These are phyloP conservation scores for Dryadomyces quercus-mongolicae DNA, from an alignment of 2,329 filamentous ascomycete genomes.

Conservation along the genomic window DNA sequence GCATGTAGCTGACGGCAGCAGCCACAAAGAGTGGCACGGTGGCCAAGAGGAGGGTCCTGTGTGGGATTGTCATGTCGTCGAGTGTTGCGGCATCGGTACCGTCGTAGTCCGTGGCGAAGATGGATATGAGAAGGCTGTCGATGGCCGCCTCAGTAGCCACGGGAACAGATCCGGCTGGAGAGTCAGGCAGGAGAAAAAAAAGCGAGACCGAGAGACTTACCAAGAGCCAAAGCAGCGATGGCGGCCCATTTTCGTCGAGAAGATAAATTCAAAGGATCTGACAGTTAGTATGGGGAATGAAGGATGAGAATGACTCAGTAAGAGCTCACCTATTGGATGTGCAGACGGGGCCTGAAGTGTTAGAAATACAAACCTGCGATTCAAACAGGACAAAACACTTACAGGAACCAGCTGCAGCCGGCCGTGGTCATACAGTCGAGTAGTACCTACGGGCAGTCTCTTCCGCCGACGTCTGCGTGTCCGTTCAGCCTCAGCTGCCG, in stretches of 20 bases:
- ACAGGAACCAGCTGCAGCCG: constrained; percentile 9
- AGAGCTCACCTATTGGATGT: constrained; percentile 9
- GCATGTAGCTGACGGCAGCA: constrained; percentile 22
- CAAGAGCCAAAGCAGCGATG: constrained; percentile 17
- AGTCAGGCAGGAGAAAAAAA: background rate
- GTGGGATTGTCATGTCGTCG: constrained; percentile 17
- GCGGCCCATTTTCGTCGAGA: constrained; percentile 20
- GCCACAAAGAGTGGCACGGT: constrained; percentile 23
- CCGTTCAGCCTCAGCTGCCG: background rate
- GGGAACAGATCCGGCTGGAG: constrained; percentile 15
- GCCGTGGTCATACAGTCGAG: constrained; percentile 7
- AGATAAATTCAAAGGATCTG: constrained; percentile 20
- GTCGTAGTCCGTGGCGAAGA: constrained; percentile 23
- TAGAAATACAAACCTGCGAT: background rate
- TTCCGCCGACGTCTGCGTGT: background rate
- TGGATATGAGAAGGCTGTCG: constrained; percentile 18
- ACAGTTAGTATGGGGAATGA: background rate
- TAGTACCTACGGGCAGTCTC: constrained; percentile 8
- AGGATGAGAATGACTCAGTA: no score
- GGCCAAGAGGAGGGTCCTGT: constrained; percentile 16
- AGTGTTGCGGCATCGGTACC: constrained; percentile 20
- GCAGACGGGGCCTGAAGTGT: constrained; percentile 6
- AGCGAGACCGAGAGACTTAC: constrained; percentile 8
- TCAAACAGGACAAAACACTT: background rate
- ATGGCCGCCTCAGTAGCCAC: constrained; percentile 18